Evolutionary conservation across 2,329 filamentous ascomycete genomes (phyloP), one percentile per base, ranked within the genome.

Genomic region (Talaromyces sp.): DNA sequence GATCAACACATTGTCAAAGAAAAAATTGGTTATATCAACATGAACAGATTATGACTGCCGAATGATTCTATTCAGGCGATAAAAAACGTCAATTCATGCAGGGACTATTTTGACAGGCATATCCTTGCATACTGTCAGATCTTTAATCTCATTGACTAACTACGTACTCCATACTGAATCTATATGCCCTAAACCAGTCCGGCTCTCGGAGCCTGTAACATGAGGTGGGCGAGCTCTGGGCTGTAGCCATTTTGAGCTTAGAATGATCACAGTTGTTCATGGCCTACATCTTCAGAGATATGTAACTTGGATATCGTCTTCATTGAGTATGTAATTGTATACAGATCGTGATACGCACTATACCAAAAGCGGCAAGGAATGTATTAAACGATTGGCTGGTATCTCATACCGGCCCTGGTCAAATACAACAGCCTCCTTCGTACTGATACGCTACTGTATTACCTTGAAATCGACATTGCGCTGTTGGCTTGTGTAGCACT

Each of bases 371-470:
- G 25, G 43, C 37, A 50, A 40, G 25, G 19, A 4, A 37, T n/a
- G 25, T 45, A 33, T 50, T 4, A n/a, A 51, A 55, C 36, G 17
- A 55, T 59, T 55, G 57, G 57, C 52, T 59, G 57, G 52, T 36
- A 59, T 55, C 43, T 59, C 25, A 41, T 59, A 21, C 57, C 52
- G 57, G 52, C 43, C 17, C 22, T 15, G n/a, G 19, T 33, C 25
- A 28, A 13, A 33, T 33, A 15, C 43, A 19, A 46, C 25, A 7
- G 28, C 28, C 7, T 48, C 9, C 45, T 48, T 35, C 10, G 28
- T 21, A 33, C 28, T 13, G n/a, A 35, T 33, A 33, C 28, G 19
- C 10, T 10, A 13, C 40, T 45, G 45, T 35, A 48, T 21, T 7
- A 48, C n/a, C 3, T 35, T 33, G n/a, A 28, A 48, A 4, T 15